Evolutionary conservation across 257 asterid genomes (phyloP).

Genomic region (Salvia miltiorrhiza): DNA sequence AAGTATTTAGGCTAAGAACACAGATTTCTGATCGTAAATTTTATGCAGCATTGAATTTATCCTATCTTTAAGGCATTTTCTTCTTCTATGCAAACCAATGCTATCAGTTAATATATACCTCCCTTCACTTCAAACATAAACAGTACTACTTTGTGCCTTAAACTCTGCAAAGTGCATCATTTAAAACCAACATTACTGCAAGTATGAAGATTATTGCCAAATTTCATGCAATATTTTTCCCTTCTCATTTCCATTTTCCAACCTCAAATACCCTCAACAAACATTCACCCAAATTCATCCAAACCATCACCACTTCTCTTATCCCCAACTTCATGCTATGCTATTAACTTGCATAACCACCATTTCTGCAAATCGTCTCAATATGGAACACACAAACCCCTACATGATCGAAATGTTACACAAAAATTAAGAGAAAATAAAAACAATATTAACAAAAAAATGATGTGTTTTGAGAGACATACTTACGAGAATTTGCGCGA

Average conservation of each 20-base stretch:
- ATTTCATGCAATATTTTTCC: background rate
- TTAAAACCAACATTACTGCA: constrained; percentile 9
- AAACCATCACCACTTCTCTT: background rate
- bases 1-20: background rate
- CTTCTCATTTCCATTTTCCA: background rate
- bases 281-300: background rate
- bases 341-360: background rate
- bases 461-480: constrained; percentile 47
- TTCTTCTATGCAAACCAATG: background rate
- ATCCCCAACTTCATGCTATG: background rate
- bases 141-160: background rate
- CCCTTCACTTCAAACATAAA: background rate
- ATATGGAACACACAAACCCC: background rate
- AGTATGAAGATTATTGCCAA: background rate
- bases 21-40: background rate
- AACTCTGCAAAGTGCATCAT: background rate
- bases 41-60: background rate
- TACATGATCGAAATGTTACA: background rate
- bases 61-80: background rate
- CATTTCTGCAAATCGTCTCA: no score
- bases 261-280: background rate
- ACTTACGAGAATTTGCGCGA: constrained; percentile 98
- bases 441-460: background rate
- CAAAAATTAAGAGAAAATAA: no score
- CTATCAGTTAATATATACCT: background rate